Evolutionary conservation across 495 filamentous ascomycete genomes (phyloP).

Genomic region (Aspergillus sclerotiicarbonarius): DNA sequence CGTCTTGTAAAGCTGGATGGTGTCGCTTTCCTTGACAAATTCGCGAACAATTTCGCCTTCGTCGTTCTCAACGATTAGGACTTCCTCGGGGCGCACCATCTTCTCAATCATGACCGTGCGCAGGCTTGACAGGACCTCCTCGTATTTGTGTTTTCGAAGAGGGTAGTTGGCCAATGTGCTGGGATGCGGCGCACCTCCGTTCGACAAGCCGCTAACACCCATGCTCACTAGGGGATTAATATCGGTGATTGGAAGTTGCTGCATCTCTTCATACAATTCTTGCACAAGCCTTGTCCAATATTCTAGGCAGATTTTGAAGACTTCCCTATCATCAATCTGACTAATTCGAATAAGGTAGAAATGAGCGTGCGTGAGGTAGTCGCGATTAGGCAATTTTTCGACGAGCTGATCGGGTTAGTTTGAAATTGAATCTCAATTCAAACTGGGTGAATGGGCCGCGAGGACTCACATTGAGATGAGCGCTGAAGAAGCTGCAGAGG

Average conservation of each 20-base stretch:
- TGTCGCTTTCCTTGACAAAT: constrained; percentile 98
- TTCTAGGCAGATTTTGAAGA: constrained; percentile 98
- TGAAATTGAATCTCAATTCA: not conserved
- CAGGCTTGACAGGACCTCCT: constrained; percentile 87
- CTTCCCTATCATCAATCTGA: constrained; percentile 96
- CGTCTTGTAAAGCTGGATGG: constrained; percentile 98
- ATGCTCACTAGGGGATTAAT: constrained; percentile 82
- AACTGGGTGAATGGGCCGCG: not conserved
- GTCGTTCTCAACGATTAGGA: constrained; percentile 98
- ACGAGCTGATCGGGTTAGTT: constrained; percentile 61
- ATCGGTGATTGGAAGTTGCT: constrained; percentile 85
- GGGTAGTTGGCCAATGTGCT: constrained; percentile 79
- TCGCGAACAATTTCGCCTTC: constrained; percentile 98
- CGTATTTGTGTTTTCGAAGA: constrained; percentile 95
- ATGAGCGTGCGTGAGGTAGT: constrained; percentile 91
- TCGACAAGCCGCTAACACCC: constrained; percentile 65
- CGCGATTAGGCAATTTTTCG: constrained; percentile 90
- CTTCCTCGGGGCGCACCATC: constrained; percentile 97
- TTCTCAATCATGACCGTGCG: constrained; percentile 99
- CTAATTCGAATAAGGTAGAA: constrained; percentile 98
- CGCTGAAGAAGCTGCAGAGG: constrained; percentile 90
- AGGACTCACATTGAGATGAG: constrained; percentile 76
- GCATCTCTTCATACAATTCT: constrained; percentile 99
- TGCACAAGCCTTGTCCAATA: constrained; percentile 99
- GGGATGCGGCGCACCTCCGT: constrained; percentile 83